Conservation (phyloP, 169 alveolate genomes). For the Toxoplasma gondii region DNA sequence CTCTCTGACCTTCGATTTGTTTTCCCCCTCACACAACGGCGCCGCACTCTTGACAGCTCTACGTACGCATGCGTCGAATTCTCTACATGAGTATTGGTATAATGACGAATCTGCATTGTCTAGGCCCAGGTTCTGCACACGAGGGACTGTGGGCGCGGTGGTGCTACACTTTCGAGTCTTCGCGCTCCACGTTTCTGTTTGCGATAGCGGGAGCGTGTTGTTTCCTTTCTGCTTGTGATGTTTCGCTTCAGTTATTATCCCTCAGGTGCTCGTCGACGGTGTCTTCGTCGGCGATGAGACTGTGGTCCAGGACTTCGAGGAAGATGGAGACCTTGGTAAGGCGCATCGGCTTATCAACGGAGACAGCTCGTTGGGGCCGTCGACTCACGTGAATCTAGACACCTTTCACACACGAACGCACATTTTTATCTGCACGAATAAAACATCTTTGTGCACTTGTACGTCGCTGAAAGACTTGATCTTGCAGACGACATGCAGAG, state of each 20-base stretch:
- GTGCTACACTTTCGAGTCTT: no score
- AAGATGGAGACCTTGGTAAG: slow-evolving; percentile 86
- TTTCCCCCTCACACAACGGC: no score
- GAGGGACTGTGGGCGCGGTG: no score
- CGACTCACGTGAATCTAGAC: neutral
- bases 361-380: neutral
- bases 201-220: no score
- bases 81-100: no score
- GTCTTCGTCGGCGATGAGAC: slow-evolving; percentile 82
- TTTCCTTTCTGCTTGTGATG: neutral
- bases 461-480: neutral
- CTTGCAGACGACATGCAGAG: no score
- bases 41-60: no score
- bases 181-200: no score
- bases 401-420: neutral
- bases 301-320: slow-evolving; percentile 86
- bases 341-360: neutral
- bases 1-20: no score
- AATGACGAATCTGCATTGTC: no score
- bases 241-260: slow-evolving; percentile 73
- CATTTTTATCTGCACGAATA: neutral
- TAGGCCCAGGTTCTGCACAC: no score
- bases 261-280: slow-evolving; percentile 88
- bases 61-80: no score
- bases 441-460: neutral